Percentiles rank a stretch among this genome's conserved stretches.
Evolutionary conservation across 2,329 filamentous ascomycete species (phyloP).

Genomic region (Fusarium illudens): DNA sequence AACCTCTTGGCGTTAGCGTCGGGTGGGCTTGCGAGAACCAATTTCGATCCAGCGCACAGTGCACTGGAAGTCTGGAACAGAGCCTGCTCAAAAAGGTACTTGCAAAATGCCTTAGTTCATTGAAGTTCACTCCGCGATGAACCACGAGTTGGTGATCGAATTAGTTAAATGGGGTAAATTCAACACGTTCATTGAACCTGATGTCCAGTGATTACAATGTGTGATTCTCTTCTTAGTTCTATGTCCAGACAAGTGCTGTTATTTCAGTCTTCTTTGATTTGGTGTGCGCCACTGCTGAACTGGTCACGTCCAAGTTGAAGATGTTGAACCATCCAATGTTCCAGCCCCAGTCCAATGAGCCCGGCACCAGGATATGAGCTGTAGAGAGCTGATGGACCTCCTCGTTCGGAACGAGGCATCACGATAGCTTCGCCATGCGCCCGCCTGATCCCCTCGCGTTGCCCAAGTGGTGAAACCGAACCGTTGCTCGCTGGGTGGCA

Average conservation of each 20-base stretch:
- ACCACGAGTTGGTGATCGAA: background rate
- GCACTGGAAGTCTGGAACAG: background rate
- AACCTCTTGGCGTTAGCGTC: conserved; percentile 12
- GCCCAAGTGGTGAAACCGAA: background rate
- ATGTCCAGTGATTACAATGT: background rate
- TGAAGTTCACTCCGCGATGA: background rate
- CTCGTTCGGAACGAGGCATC: background rate
- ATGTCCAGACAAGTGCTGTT: background rate
- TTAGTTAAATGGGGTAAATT: background rate
- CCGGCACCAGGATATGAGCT: background rate
- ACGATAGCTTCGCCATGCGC: background rate
- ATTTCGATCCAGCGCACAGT: background rate
- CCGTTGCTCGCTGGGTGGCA: background rate
- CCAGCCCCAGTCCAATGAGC: background rate
- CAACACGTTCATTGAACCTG: background rate
- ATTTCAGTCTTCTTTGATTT: background rate
- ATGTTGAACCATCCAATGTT: background rate
- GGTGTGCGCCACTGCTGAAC: background rate
- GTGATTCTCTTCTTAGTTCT: background rate
- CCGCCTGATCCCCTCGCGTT: background rate
- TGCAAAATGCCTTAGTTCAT: background rate
- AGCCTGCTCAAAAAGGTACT: background rate
- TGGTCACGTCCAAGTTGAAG: background rate
- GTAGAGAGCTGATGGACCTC: background rate
- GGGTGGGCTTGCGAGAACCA: background rate